phyloP scores from a whole-genome alignment of 352 stramenopile species.

The Pythium oligandrum region DNA sequence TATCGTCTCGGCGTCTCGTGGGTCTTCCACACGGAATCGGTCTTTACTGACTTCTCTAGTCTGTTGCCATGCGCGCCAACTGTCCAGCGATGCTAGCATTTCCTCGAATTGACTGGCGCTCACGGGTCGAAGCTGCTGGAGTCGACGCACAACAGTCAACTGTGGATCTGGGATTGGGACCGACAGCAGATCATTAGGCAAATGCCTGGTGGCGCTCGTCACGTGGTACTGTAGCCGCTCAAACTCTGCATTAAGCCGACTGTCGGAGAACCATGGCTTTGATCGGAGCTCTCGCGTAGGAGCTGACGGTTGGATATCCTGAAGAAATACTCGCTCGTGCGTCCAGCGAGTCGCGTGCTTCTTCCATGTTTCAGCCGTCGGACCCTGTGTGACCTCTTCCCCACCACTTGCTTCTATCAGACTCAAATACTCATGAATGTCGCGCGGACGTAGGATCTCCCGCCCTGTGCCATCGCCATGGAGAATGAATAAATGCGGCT shows the following conservation, averaged over 20 bases:
- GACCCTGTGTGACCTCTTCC: no score
- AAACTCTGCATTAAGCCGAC: conserved; percentile 30
- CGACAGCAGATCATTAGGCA: conserved; percentile 20
- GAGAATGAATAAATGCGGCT: conserved; percentile 66
- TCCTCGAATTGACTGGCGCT: conserved; percentile 21
- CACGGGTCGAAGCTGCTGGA: conserved; percentile 45
- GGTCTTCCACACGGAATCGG: conserved; percentile 61
- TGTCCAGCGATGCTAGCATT: conserved; percentile 31
- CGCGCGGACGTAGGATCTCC: conserved; percentile 51
- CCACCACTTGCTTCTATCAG: no score
- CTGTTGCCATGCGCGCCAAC: conserved; percentile 47
- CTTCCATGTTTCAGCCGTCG: conserved; percentile 2
- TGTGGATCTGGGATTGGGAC: conserved; percentile 10
- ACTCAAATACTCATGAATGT: conserved; percentile 8
- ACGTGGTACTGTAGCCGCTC: conserved; percentile 29
- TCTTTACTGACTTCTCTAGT: conserved; percentile 56
- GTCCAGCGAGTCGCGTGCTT: conserved; percentile 1
- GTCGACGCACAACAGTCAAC: conserved; percentile 40
- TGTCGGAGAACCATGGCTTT: conserved; percentile 32
- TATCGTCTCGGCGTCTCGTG: conserved; percentile 40
- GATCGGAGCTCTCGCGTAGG: conserved; percentile 1
- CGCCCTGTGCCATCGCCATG: conserved; percentile 65
- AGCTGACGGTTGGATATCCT: conserved; percentile 14
- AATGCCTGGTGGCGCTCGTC: conserved; percentile 36
- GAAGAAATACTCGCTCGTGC: conserved; percentile 16